phyloP scores from a whole-genome alignment of 768 basidiomycete species.

The Baorangia bicolor region DNA sequence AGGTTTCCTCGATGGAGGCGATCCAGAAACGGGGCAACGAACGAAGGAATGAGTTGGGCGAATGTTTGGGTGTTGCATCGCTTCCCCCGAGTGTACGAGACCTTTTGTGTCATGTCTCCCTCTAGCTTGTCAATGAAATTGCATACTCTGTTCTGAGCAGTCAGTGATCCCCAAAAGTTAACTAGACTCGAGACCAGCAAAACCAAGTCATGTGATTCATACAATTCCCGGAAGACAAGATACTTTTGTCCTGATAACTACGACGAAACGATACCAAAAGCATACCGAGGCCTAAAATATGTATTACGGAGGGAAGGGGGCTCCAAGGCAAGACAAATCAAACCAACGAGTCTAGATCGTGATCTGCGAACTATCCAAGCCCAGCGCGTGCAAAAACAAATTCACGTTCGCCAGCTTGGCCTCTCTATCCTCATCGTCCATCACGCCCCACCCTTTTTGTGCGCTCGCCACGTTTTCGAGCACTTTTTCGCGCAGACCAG shows the following conservation, averaged over 20 bases:
- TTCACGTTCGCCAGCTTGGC: slow-evolving; percentile 92
- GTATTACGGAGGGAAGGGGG: not conserved
- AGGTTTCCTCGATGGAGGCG: slow-evolving; percentile 35
- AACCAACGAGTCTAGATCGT: slow-evolving; percentile 35
- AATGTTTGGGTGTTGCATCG: slow-evolving; percentile 24
- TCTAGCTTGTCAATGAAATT: slow-evolving; percentile 5
- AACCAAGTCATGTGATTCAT: slow-evolving; percentile 17
- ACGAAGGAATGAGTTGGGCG: slow-evolving; percentile 36
- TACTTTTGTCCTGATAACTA: slow-evolving; percentile 21
- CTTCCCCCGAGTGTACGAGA: slow-evolving; percentile 26
- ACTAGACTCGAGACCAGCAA: not conserved
- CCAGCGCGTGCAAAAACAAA: slow-evolving; percentile 80
- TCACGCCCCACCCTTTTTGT: slow-evolving; percentile 65
- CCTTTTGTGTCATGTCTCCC: slow-evolving; percentile 17
- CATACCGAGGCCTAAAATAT: slow-evolving; percentile 5
- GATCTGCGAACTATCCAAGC: slow-evolving; percentile 72
- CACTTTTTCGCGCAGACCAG: slow-evolving; percentile 86
- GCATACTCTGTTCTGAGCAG: not conserved
- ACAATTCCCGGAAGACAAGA: slow-evolving; percentile 19
- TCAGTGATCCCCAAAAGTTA: not conserved
- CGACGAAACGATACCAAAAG: slow-evolving; percentile 5
- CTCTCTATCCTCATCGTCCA: slow-evolving; percentile 69
- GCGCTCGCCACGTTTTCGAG: slow-evolving; percentile 84
- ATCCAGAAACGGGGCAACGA: slow-evolving; percentile 36
- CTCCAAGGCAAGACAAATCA: not conserved